A percentile compares a stretch with the other conserved stretches of the same genome.
Evolutionary conservation across 2,329 filamentous ascomycete species (phyloP).

Genomic region (Scytalidium sp.): DNA sequence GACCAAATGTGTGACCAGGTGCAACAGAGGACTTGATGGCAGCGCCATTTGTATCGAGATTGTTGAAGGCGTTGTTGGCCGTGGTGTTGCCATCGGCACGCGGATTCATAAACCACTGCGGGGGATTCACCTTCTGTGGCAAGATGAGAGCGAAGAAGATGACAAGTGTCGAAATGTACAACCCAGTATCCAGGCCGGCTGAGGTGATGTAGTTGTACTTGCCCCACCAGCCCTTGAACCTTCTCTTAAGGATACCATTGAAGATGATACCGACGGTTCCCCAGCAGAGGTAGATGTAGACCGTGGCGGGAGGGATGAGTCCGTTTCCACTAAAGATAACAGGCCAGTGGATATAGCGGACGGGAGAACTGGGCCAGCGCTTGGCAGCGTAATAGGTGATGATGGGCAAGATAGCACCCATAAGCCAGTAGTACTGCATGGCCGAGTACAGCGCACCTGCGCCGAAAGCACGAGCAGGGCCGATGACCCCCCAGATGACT

Average conservation of each 20-base stretch:
- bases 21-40: constrained; percentile 32
- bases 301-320: constrained; percentile 65
- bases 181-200: constrained; percentile 66
- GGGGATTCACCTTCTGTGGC: constrained; percentile 46
- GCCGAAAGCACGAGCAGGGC: constrained; percentile 67
- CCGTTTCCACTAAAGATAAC: constrained; percentile 65
- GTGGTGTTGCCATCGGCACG: neutral
- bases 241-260: constrained; percentile 64
- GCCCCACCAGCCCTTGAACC: constrained; percentile 71
- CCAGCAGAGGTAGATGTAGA: constrained; percentile 71
- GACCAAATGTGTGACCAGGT: constrained; percentile 48
- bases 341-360: constrained; percentile 66
- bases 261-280: constrained; percentile 63
- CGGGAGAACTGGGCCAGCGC: constrained; percentile 56
- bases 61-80: constrained; percentile 40
- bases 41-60: constrained; percentile 39
- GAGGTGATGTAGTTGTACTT: constrained; percentile 76
- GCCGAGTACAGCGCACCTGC: constrained; percentile 57
- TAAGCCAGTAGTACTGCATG: constrained; percentile 70
- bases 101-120: constrained; percentile 50
- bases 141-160: constrained; percentile 69
- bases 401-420: constrained; percentile 61
- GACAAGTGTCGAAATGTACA: constrained; percentile 63
- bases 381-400: constrained; percentile 55
- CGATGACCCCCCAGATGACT: constrained; percentile 71